Base-by-base conservation (phyloP, 225 moss, liverwort and hornwort species). In the Takakia lepidozioides region DNA sequence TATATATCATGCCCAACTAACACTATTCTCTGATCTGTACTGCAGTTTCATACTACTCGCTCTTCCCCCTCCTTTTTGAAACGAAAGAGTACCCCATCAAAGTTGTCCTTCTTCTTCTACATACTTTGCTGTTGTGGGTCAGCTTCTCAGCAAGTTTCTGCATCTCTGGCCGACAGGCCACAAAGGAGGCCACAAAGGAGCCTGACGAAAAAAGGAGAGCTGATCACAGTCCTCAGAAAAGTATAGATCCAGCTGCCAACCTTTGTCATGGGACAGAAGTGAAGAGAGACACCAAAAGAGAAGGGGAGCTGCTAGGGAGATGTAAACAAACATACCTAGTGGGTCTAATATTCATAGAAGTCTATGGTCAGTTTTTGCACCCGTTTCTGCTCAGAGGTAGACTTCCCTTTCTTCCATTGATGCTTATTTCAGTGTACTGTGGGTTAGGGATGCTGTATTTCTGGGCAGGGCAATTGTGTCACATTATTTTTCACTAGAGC, bases 31-130 rank as follows among this genome's bases (percentile, higher is more conserved):
- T 11, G 38, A 18, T 39, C 30, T 55, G 30, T n/a, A 43, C 20
- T 68, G 58, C 77, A 71, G 82, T 95, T n/a, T 87, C 95, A 5
- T 87, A 82, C 3, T 91, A 87, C 71, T 90, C 95, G 25, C 62
- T 90, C 4, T 95, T 90, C 26, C 95, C 95, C 32, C 80, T 95
- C 38, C 72, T 95, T 18, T 84, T 95, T 29, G 77, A 74, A 49
- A 56, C 19, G 27, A 64, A 64, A 59, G 95, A 95, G 66, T 95
- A 95, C 49, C 95, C 87, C 6, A 64, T 90, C 59, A 90, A 91
- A 69, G 77, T 91, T 51, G 47, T 58, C 19, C 61, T 90, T n/a
- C 69, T 95, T 23, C 52, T 81, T 34, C 74, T 90, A 3, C 80
- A 82, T 29, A 58, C 52, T 30, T 71, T 75, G 47, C 64, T 68